Conservation (phyloP, 2,329 filamentous ascomycete genomes). For the Colletotrichum scovillei region DNA sequence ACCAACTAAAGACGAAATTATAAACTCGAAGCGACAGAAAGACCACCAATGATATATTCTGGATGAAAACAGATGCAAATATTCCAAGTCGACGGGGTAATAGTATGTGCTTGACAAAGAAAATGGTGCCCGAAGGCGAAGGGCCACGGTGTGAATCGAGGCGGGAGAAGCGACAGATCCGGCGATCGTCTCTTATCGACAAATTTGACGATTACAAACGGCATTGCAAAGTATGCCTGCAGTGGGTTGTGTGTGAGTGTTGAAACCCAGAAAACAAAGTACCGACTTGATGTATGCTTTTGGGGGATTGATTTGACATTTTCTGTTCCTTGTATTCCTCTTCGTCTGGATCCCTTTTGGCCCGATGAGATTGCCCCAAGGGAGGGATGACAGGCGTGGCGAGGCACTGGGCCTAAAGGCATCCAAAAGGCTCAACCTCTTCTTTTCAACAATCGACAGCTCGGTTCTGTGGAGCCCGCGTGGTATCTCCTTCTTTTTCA, state of each 20-base stretch:
- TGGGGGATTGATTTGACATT: slow-evolving; percentile 7
- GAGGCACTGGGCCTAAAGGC: neutral
- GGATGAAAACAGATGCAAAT: slow-evolving; percentile 1
- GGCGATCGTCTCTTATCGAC: neutral
- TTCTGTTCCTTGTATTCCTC: slow-evolving; percentile 22
- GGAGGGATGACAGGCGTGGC: neutral
- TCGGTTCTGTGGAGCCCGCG: slow-evolving; percentile 44
- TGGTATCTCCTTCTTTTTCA: slow-evolving; percentile 44
- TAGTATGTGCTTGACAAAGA: slow-evolving; percentile 31
- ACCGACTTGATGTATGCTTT: slow-evolving; percentile 29
- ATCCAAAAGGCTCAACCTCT: neutral
- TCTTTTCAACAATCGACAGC: slow-evolving; percentile 29
- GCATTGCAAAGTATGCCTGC: neutral
- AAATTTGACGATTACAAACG: slow-evolving; percentile 10
- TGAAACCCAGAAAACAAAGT: slow-evolving; percentile 19
- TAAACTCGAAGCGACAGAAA: slow-evolving; percentile 7
- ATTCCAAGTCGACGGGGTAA: slow-evolving; percentile 16
- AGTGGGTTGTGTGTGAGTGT: neutral
- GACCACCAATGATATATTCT: slow-evolving; percentile 14
- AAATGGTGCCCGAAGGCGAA: slow-evolving; percentile 13
- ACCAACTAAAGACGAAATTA: neutral
- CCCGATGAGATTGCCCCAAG: neutral
- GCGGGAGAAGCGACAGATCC: neutral
- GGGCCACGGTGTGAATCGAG: slow-evolving; percentile 4
- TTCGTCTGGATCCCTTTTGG: neutral